These are phyloP conservation scores for Sequoia sempervirens DNA, from an alignment of 75 land plant genomes.

Conservation along the genomic window DNA sequence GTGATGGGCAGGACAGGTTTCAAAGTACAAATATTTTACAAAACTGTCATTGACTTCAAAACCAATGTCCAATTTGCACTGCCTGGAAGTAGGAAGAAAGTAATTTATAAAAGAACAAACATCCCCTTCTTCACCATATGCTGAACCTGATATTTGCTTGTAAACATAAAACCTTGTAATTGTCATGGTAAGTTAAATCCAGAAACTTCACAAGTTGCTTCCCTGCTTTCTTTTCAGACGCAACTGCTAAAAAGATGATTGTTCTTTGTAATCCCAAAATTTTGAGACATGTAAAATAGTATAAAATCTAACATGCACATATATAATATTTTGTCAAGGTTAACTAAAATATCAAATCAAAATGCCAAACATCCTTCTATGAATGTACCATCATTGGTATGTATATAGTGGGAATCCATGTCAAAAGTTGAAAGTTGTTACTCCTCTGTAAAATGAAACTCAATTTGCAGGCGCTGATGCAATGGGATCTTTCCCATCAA, in stretches of 20 bases:
- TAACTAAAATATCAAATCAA: not conserved
- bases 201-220: not conserved
- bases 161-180: not conserved
- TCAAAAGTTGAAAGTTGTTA: not conserved
- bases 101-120: not conserved
- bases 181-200: not conserved
- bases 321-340: not conserved
- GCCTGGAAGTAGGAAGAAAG: not conserved
- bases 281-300: not conserved
- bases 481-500: constrained; percentile 24
- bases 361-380: not conserved
- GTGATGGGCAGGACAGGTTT: not conserved
- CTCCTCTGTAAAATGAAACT: constrained; percentile 36
- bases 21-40: not conserved
- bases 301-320: not conserved
- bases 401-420: not conserved
- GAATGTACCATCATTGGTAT: not conserved
- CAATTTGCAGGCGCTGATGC: constrained; percentile 44
- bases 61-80: not conserved
- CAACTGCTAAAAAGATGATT: not conserved
- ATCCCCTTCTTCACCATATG: not conserved
- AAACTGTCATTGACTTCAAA: not conserved
- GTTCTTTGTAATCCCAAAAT: not conserved
- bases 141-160: not conserved
- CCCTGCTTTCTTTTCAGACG: not conserved